Evolutionary conservation across 1,284 basidiomycete genomes (phyloP).

Genomic region (Cutaneotrichosporon cavernicola): DNA sequence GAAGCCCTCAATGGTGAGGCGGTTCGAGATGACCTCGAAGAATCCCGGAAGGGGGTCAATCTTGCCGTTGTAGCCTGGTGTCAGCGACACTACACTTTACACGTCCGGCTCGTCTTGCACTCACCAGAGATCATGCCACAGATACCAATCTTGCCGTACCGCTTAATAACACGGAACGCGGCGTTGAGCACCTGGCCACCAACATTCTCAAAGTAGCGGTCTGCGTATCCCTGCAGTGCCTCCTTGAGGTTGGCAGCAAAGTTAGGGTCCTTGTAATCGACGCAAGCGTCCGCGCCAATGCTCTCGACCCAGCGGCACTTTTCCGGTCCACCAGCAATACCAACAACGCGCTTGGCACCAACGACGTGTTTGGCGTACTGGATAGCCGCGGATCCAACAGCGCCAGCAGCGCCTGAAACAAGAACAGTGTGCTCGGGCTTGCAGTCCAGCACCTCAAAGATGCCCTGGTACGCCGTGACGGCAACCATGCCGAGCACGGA

Average conservation of each 20-base stretch:
- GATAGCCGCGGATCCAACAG: slow-evolving; percentile 41
- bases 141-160: slow-evolving; percentile 52
- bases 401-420: slow-evolving; percentile 31
- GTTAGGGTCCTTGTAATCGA: slow-evolving; percentile 56
- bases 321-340: slow-evolving; percentile 56
- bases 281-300: slow-evolving; percentile 55
- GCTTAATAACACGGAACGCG: slow-evolving; percentile 47
- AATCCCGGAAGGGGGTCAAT: slow-evolving; percentile 31
- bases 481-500: slow-evolving; percentile 38
- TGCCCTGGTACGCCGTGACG: slow-evolving; percentile 48
- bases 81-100: neutral
- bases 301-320: slow-evolving; percentile 56
- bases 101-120: neutral
- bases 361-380: slow-evolving; percentile 52
- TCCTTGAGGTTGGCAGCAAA: slow-evolving; percentile 36
- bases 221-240: slow-evolving; percentile 39
- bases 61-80: slow-evolving; percentile 22
- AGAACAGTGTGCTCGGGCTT: slow-evolving; percentile 50
- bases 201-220: slow-evolving; percentile 53
- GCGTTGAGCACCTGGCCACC: slow-evolving; percentile 53
- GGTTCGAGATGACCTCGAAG: slow-evolving; percentile 50
- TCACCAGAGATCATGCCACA: slow-evolving; percentile 49
- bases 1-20: slow-evolving; percentile 54
- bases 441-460: slow-evolving; percentile 46
- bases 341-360: slow-evolving; percentile 55